Evolutionary conservation across 169 alveolate genomes (phyloP).

Genomic region (Plasmodium gonderi): DNA sequence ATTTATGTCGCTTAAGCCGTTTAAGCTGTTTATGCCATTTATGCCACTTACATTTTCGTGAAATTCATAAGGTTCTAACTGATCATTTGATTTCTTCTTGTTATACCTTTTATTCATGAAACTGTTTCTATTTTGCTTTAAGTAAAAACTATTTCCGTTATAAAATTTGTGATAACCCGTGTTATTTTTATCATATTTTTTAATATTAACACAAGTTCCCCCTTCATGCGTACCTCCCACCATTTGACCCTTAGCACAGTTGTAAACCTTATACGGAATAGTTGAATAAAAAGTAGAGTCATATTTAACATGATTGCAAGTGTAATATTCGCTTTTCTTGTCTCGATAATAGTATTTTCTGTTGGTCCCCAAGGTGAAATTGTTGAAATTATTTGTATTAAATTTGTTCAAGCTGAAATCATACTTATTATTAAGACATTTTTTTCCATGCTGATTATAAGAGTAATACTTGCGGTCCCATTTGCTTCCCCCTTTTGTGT

Average conservation of each 20-base stretch:
- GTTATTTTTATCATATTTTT: neutral
- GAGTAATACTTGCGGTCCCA: neutral
- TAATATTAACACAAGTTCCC: neutral
- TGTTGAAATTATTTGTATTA: neutral
- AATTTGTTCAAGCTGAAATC: neutral
- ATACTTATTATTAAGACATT: neutral
- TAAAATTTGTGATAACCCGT: neutral
- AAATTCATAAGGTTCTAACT: neutral
- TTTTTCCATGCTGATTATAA: neutral
- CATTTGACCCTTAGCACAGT: neutral
- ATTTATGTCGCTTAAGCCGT: neutral
- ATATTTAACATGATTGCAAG: neutral
- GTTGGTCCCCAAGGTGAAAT: neutral
- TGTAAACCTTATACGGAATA: neutral
- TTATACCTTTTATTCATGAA: neutral
- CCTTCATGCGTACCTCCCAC: neutral
- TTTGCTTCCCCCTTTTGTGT: neutral
- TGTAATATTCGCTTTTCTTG: neutral
- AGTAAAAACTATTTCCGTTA: neutral
- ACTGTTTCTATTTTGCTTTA: neutral
- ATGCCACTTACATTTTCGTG: neutral
- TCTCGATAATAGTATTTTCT: neutral
- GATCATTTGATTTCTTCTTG: neutral
- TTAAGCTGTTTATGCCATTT: neutral
- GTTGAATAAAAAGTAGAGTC: neutral